Evolutionary conservation across 768 basidiomycete genomes (phyloP), one percentile per base, ranked within the genome.

Genomic region (Tricholoma matsutake): DNA sequence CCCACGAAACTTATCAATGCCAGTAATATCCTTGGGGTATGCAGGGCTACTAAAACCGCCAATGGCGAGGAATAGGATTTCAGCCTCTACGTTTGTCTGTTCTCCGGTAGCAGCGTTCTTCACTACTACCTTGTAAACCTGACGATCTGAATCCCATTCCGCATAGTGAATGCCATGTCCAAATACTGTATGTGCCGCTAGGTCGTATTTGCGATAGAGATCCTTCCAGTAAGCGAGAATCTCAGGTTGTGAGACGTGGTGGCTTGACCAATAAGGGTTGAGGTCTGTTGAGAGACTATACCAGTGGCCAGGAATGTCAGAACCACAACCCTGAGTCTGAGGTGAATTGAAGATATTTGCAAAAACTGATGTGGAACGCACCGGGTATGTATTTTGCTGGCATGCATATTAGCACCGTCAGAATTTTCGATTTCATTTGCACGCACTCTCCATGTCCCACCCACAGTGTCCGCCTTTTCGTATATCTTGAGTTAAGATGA

Each of bases 391-490:
- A 54, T 83, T 84, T 61, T 82, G 81, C 83, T 85, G 60, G 22
- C 28, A 54, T 25, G 22, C 31, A 54, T 13, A 57, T 10, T 37
- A 25, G 14, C 49, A 39, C 47, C n/a, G 49, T 2, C 20, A 28
- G 7, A 35, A 29, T 54, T 13, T 10, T 31, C 29, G 37, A 39
- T 35, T 25, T 43, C 29, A 25, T 58, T 25, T 3, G 25, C 14
- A 74, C 80, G 55, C 62, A 85, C 84, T 71, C 81, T 78, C 83
- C 83, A 84, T 51, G 83, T 85, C 56, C 83, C 84, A 52, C 83
- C 83, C 49, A 84, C 73, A 35, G 76, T 69, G 22, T 69, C 65
- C 29, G 76, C 81, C 58, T 75, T 78, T 64, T 85, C 83, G 60
- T 79, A 83, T 20, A 85, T 83, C 83, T 85, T 63, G n/a, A 1